Evolutionary conservation across 2,329 filamentous ascomycete genomes (phyloP).

Genomic region (Alternaria longipes): DNA sequence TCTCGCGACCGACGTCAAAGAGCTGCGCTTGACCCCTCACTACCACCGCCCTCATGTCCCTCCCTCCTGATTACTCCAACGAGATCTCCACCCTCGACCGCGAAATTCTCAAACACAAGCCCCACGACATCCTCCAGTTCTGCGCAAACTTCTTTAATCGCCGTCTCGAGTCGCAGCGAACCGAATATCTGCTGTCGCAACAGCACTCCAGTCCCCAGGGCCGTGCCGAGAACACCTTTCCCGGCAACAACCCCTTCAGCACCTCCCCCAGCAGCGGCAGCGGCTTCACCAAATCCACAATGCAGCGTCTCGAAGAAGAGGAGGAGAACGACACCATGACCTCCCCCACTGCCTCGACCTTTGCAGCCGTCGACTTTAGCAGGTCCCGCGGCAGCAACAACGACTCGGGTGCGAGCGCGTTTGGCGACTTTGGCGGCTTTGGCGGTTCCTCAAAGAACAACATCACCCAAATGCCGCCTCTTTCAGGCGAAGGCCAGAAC

Average conservation of each 20-base stretch:
- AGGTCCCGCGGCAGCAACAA: constrained; percentile 43
- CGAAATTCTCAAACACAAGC: constrained; percentile 67
- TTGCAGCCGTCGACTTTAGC: constrained; percentile 54
- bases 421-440: constrained; percentile 51
- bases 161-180: constrained; percentile 72
- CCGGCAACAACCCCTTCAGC: constrained; percentile 81
- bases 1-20: constrained; percentile 51
- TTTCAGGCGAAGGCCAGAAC: constrained; percentile 66
- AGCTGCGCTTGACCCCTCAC: constrained; percentile 49
- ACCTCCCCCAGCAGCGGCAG: constrained; percentile 47
- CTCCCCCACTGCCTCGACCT: constrained; percentile 70
- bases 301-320: constrained; percentile 78
- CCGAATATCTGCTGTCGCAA: constrained; percentile 62
- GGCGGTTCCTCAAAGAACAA: constrained; percentile 46
- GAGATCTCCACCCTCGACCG: constrained; percentile 71
- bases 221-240: constrained; percentile 75
- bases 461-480: constrained; percentile 54
- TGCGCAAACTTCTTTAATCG: constrained; percentile 73
- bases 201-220: constrained; percentile 56
- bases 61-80: constrained; percentile 58
- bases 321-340: constrained; percentile 80
- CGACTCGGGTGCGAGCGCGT: constrained; percentile 52
- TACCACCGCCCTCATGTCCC: constrained; percentile 48
- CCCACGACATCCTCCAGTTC: constrained; percentile 73
- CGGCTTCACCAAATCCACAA: constrained; percentile 58